Evolutionary conservation across 1,284 basidiomycete genomes (phyloP).

Genomic region (Rhizoctonia solani): DNA sequence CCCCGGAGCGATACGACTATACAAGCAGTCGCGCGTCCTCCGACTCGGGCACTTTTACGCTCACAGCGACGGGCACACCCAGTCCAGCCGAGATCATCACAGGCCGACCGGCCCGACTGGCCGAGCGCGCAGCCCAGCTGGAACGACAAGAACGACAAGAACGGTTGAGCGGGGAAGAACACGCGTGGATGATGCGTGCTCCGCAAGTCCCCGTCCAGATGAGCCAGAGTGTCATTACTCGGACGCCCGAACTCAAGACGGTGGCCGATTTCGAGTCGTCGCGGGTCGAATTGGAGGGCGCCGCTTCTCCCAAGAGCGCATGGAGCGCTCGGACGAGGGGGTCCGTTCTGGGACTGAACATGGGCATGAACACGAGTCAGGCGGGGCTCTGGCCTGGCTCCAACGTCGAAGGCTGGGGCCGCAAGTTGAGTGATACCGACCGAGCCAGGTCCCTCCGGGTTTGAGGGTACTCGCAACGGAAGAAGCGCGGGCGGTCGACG

Average conservation of each 20-base stretch:
- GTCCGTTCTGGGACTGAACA: not conserved
- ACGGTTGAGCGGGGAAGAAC: not conserved
- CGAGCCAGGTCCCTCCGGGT: not conserved
- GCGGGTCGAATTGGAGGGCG: constrained; percentile 2
- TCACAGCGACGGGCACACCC: not conserved
- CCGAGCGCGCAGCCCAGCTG: not conserved
- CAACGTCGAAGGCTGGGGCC: constrained; percentile 21
- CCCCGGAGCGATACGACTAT: not conserved
- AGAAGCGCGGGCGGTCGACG: not conserved
- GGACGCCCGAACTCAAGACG: constrained; percentile 14
- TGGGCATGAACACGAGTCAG: not conserved
- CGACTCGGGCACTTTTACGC: too few relatives aligned
- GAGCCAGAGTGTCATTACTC: constrained; percentile 18
- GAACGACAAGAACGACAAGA: not conserved
- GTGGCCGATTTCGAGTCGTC: constrained; percentile 10
- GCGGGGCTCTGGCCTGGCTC: not conserved
- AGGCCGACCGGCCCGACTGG: not conserved
- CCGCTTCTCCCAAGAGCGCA: constrained; percentile 10
- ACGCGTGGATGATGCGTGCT: constrained; percentile 29
- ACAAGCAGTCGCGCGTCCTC: not conserved
- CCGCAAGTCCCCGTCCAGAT: not conserved
- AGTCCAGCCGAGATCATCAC: not conserved
- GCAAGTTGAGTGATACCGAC: constrained; percentile 3
- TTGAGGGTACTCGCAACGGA: constrained; percentile 8
- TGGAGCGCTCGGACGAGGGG: not conserved